Conservation (phyloP, 192 early-diverging fungal genomes). For the Backusella parvicylindrica region DNA sequence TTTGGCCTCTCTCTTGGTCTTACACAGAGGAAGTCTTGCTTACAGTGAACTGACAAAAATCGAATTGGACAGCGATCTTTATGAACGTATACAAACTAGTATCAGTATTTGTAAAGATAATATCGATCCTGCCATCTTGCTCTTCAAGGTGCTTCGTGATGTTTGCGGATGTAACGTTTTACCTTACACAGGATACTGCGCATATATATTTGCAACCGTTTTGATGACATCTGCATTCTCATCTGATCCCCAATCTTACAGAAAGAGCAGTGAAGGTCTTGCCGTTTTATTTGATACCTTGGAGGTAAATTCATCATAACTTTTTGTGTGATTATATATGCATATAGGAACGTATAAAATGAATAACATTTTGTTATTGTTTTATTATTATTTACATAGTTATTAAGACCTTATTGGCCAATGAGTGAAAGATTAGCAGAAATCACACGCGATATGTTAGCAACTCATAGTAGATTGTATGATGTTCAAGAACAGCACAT, state of each 20-base stretch:
- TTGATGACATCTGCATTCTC: conserved; percentile 30
- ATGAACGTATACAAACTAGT: conserved; percentile 12
- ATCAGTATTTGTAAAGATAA: conserved; percentile 16
- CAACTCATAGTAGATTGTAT: conserved; percentile 24
- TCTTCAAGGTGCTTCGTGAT: conserved; percentile 18
- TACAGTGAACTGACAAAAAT: conserved; percentile 12
- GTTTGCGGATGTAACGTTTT: conserved; percentile 20
- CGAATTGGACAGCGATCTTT: background rate
- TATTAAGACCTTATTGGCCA: conserved; percentile 25
- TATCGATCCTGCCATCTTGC: conserved; percentile 17
- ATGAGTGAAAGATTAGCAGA: conserved; percentile 23
- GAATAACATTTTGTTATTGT: background rate
- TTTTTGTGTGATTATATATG: background rate
- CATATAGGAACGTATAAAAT: background rate
- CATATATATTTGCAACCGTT: conserved; percentile 31
- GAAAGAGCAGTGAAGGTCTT: conserved; percentile 18
- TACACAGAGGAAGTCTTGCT: conserved; percentile 29
- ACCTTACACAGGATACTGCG: conserved; percentile 28
- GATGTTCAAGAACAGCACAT: background rate
- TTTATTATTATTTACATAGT: background rate
- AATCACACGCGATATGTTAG: conserved; percentile 20
- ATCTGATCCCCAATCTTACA: conserved; percentile 5
- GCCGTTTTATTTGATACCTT: conserved; percentile 12
- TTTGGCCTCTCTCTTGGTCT: conserved; percentile 15
- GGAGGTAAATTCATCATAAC: conserved; percentile 9